Evolutionary conservation across 1,284 basidiomycete species (phyloP), one percentile per base, ranked within the genome.

Genomic region (Ceratobasidium sp.): DNA sequence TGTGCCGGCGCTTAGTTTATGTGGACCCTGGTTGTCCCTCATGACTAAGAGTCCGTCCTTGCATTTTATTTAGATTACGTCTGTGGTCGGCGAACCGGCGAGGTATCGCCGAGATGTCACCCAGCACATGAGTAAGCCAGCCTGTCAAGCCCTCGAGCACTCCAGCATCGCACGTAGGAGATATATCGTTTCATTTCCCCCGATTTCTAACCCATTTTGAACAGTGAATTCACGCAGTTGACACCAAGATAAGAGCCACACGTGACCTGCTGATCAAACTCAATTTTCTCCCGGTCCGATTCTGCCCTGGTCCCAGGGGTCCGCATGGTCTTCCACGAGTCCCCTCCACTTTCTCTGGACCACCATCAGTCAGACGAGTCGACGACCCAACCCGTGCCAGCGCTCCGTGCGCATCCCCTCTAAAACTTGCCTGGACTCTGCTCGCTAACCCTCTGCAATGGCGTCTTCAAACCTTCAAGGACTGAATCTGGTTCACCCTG

Each of bases 401-500:
- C 66, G 48, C 66, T 54, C 50, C 20, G 59, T 68, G 48, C n/a
- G 48, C 48, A 23, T 50, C 48, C 38, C 38, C 38, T 38, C 33
- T 62, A 38, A 52, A 54, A 54, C 23, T 8, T 54, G 33, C 35
- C 30, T 54, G 18, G 52, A 54, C 30, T 33, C 50, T 16, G 27
- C 27, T 30, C 27, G 46, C 65, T 54, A 54, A 68, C 66, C 64
- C 60, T 48, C 68, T 16, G 23, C 44, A 59, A 80, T 79, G 78
- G 44, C 77, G 30, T 46, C 79, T 41, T 78, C 77, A 35, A 79
- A 74, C 67, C 86, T 94, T 14, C 90, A 93, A 78, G 93, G 93
- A 30, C 90, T 95, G 82, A 94, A 94, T 84, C 86, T 94, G 84
- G 88, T 95, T 70, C 90, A 91, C 14, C 70, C 71, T 83, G 85